Evolutionary conservation across 2,329 filamentous ascomycete species (phyloP), one percentile per base, ranked within the genome.

Genomic region (Claviceps quebecensis): DNA sequence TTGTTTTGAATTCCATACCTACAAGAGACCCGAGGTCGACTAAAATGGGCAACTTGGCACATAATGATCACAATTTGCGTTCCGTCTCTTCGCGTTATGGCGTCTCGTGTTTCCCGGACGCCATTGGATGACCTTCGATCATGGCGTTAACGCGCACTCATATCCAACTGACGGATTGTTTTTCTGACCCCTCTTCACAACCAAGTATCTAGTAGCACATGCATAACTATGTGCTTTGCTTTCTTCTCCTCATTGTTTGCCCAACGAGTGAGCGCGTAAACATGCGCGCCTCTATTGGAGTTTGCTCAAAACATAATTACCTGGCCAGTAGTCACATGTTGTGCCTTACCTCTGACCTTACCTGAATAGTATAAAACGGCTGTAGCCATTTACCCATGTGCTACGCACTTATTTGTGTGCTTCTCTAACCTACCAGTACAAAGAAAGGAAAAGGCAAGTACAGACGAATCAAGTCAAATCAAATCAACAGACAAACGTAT

Each of bases 301-400:
- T 34, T 34, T 11, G 29, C 29, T 34, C 29, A 34, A 45, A 17
- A 37, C 1, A 26, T 26, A 49, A n/a, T 17, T 48, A 11, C 29
- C 22, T 57, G 60, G 63, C 63, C 63, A 67, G 61, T 59, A 66
- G 65, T 64, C 53, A 65, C 53, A 65, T 60, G 60, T 65, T 34
- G 67, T 60, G 63, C 63, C 72, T 76, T 76, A 76, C 73, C 74
- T 74, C 73, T 73, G 71, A 75, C 72, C 71, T 74, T 75, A 74
- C 73, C 72, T 74, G 63, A 58, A 63, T 40, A 43, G 36, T 45
- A 50, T n/a, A 22, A 7, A 37, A 36, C 41, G 26, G 16, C 29
- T 37, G 48, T 47, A 48, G 48, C 51, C 51, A 45, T 49, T 39
- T 29, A 43, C 23, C 34, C 45, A 44, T 37, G 45, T 47, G 45